phyloP scores from a whole-genome alignment of 2,329 filamentous ascomycete genomes.

The Colletotrichum cordylinicola region DNA sequence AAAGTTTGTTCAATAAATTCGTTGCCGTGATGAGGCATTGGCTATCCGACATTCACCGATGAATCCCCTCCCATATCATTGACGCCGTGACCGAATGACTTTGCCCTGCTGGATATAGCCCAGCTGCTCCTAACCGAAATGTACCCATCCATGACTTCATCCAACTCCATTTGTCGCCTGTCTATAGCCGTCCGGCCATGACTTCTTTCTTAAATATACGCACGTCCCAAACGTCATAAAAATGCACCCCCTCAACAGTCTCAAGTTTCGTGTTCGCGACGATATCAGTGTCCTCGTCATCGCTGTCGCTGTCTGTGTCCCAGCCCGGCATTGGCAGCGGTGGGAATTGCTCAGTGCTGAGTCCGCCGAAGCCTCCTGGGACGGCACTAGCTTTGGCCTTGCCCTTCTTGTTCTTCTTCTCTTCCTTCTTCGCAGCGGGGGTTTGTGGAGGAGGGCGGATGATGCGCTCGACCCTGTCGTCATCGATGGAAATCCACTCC shows the following conservation, averaged over 20 bases:
- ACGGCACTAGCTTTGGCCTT: constrained; percentile 23
- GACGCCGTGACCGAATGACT: not conserved
- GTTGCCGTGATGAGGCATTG: not conserved
- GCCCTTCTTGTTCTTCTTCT: constrained; percentile 24
- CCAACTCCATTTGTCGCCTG: not conserved
- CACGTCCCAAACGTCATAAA: constrained; percentile 52
- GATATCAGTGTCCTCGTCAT: constrained; percentile 32
- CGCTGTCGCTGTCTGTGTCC: constrained; percentile 38
- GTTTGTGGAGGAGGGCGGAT: constrained; percentile 42
- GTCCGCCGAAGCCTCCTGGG: constrained; percentile 2
- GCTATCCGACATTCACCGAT: not conserved
- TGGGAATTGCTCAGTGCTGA: constrained; percentile 27
- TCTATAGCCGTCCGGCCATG: constrained; percentile 44
- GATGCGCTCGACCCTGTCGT: constrained; percentile 54
- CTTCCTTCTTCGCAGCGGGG: constrained; percentile 31
- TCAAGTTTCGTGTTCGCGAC: constrained; percentile 37
- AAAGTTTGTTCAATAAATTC: not conserved
- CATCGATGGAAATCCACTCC: constrained; percentile 64
- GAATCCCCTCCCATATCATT: not conserved
- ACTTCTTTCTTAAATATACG: constrained; percentile 66
- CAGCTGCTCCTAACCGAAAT: not conserved
- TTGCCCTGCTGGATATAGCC: not conserved
- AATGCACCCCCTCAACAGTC: constrained; percentile 42
- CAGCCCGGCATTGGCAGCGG: constrained; percentile 29
- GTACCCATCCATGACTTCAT: not conserved